Percentiles rank a stretch among this genome's conserved stretches.
Evolutionary conservation across 495 filamentous ascomycete species (phyloP).

Genomic region (Bathelium albidoporum): DNA sequence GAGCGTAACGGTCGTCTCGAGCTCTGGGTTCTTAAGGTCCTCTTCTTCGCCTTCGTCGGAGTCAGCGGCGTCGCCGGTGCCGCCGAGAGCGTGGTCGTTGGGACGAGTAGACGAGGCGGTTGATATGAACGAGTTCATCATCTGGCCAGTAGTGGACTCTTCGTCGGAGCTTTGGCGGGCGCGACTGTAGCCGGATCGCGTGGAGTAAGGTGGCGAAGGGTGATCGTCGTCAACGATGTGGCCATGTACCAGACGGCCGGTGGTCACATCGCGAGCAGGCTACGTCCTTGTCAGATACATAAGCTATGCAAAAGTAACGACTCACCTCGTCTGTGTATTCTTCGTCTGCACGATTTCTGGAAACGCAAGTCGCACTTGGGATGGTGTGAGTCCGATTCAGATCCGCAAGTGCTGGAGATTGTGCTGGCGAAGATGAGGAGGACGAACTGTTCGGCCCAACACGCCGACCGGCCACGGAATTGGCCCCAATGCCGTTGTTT

Average conservation of each 20-base stretch:
- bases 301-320: neutral
- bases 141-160: slow-evolving; percentile 41
- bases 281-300: slow-evolving; percentile 7
- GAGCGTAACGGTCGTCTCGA: slow-evolving; percentile 90
- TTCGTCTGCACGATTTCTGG: slow-evolving; percentile 26
- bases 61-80: slow-evolving; percentile 65
- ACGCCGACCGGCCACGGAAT: neutral
- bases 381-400: neutral
- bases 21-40: slow-evolving; percentile 55
- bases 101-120: slow-evolving; percentile 40
- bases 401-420: neutral
- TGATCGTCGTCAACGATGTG: slow-evolving; percentile 94
- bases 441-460: neutral
- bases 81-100: slow-evolving; percentile 59
- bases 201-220: slow-evolving; percentile 62
- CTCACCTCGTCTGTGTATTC: slow-evolving; percentile 68
- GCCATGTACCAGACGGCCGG: slow-evolving; percentile 84
- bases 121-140: slow-evolving; percentile 58
- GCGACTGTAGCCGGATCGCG: slow-evolving; percentile 37
- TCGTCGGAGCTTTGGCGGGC: slow-evolving; percentile 27
- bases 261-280: slow-evolving; percentile 80
- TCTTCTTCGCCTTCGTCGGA: slow-evolving; percentile 87
- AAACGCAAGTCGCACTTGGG: neutral
- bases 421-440: neutral
- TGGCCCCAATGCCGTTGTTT: neutral